Base-by-base conservation (phyloP, 1,284 basidiomycete species). In the Cryptococcus sp. region DNA sequence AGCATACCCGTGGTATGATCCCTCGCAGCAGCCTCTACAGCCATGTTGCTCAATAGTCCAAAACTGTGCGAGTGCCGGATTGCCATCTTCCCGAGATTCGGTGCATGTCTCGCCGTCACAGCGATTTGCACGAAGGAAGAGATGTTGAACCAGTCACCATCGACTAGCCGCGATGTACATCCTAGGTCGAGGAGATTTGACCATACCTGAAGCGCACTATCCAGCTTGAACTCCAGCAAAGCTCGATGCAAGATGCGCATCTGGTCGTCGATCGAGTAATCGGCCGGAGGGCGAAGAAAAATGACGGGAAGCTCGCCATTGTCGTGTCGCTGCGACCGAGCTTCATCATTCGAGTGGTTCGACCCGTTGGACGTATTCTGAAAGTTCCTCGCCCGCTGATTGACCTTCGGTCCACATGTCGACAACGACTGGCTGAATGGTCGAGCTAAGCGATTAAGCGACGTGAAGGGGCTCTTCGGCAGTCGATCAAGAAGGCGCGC, bases 11-110 rank as follows among this genome's bases (percentile, higher is more conserved):
- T 1, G 47, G 59, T 61, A 13, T 67, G 47, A 23, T 63, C 61
- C n/a, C 66, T 54, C 10, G 60, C 63, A 0, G 65, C 68, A 0
- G 65, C 51, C 46, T 72, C 69, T 15, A 70, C 57, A 3, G 55
- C 60, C 62, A 70, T 63, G 35, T 62, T 50, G 3, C 51, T 39
- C 8, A 73, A 38, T 2, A 59, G 19, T 1, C 62, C 66, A 39
- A 58, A 68, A n/a, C 23, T 38, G 8, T 42, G 43, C 0, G 68
- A 60, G 3, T 58, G n/a, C 13, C 49, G 19, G 11, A 50, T 11
- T 13, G 50, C 48, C 45, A 66, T 48, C 20, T 49, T 40, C 6
- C 38, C 38, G 10, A 65, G 22, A 22, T 58, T 45, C 5, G 55
- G 50, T 22, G 38, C 46, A 19, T 22, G 22, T 15, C 45, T 40